Evolutionary conservation across 2,329 filamentous ascomycete genomes (phyloP).

Genomic region (Microsporum ferrugineum): DNA sequence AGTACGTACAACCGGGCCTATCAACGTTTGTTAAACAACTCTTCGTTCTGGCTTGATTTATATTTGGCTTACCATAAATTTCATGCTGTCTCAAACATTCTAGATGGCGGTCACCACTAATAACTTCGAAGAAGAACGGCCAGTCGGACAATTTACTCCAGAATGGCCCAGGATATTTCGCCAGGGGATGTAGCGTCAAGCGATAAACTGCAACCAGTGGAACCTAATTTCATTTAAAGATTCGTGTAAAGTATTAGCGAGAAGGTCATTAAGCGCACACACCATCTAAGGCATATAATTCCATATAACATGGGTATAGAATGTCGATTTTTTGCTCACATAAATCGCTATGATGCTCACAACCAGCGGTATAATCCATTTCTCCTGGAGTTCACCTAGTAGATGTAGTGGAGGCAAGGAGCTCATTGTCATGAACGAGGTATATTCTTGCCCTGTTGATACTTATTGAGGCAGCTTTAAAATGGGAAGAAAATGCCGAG

Average conservation of each 20-base stretch:
- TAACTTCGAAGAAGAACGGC: conserved; percentile 5
- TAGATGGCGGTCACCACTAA: conserved; percentile 13
- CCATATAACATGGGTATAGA: not conserved
- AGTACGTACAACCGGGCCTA: conserved; percentile 55
- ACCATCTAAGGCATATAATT: not conserved
- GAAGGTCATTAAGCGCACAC: not conserved
- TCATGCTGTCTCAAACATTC: conserved; percentile 12
- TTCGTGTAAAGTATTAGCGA: not conserved
- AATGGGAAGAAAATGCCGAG: not conserved
- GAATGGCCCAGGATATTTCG: conserved; percentile 15
- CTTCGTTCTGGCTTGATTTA: not conserved
- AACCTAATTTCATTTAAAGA: not conserved
- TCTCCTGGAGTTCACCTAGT: not conserved
- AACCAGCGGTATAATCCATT: not conserved
- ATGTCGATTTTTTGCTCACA: not conserved
- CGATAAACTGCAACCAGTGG: conserved; percentile 9
- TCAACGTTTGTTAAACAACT: not conserved
- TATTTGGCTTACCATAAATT: conserved; percentile 25
- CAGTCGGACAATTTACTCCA: conserved; percentile 10
- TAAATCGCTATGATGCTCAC: not conserved
- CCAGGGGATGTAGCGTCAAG: conserved; percentile 13
- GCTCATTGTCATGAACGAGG: not conserved
- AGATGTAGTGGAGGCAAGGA: not conserved
- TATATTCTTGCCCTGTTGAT: not conserved
- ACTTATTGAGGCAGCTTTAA: not conserved